Base-by-base conservation (phyloP, 78 protist genomes). In the Neovahlkampfia damariscottae region DNA sequence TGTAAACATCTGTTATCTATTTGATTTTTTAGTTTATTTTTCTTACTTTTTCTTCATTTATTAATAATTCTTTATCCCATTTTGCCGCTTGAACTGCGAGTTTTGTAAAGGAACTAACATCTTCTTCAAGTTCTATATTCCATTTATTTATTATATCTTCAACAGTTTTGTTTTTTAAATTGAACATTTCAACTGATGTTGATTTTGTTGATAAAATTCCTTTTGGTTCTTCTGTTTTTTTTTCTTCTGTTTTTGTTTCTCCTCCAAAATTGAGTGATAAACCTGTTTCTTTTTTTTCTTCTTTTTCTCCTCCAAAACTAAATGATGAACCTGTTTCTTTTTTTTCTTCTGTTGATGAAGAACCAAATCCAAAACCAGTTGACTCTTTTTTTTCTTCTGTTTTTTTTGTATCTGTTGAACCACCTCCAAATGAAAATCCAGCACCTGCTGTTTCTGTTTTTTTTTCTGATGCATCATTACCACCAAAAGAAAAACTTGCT, bases 111-210 rank as follows among this genome's bases (percentile, higher is more conserved):
- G 19, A 10, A n/a, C 19, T 10, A 19, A 70, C 74, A 72, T 32
- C 7, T 32, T 76, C 75, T 27, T 6, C 8, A 8, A 76, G 66
- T 8, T 72, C 76, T 31, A 6, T 6, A 35, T 39, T 62, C 4
- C 80, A 5, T 19, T 4, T 36, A 27, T 69, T 66, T 8, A 70
- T 32, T 38, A 77, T 77, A 35, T 59, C 3, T 29, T 77, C 82
- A 50, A 50, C 62, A 50, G 62, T 50, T 50, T 50, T 19, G 34
- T 19, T 50, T 19, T 19, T 50, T 50, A 50, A 50, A 19, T 50
- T 50, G 34, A 50, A n/a, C 34, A 50, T 50, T 19, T 19, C 19
- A 50, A 50, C 62, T 50, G 62, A 19, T 19, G 19, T 50, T 19
- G 62, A n/a, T 50, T 19, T 19, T 50, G 62, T 50, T 50, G 19